Base-by-base conservation (phyloP, 1,284 basidiomycete species). In the Apiotrichum porosum region DNA sequence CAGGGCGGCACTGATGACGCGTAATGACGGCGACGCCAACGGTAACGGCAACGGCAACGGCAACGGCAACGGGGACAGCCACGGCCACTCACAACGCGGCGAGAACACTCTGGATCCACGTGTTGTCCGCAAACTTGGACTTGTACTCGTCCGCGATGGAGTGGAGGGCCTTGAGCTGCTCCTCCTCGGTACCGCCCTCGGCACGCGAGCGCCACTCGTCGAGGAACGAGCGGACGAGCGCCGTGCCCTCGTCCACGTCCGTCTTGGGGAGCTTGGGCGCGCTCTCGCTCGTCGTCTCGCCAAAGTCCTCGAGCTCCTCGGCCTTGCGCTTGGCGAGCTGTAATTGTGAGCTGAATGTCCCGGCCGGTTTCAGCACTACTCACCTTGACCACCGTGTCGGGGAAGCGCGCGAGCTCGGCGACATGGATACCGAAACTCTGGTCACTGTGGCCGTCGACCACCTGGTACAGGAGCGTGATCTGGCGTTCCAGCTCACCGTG, bases 401-500 rank as follows among this genome's bases (percentile, higher is more conserved):
- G 95, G 74, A 99, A 98, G 66, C 94, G 90, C 12, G 95, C 94
- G 31, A 98, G 77, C 68, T 94, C 83, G 0, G 95, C 95, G 18
- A 99, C 95, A 61, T 98, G 93, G 37, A 99, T 98, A 73, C 95
- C 95, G 64, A 97, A 97, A 66, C 89, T 93, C 72, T 97, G 94
- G 66, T 98, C 94, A 53, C 88, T 89, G 33, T 91, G 80, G 13
- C 88, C 91, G n/a, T 86, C 85, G 65, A 92, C 84, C 17, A 98
- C 93, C 71, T 94, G 92, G 76, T 98, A 98, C 38, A 98, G 75
- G 50, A 98, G 75, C 0, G 92, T 95, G 49, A 97, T 95, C 55
- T 94, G 88, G 30, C 82, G 79, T 53, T 92, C 86, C 37, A 84
- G 81, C 19, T 78, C 78, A 3, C 75, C 77, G 13, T 80, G 57